Evolutionary conservation across 129 eudicot genomes (phyloP).

Genomic region (Artemisia annua): DNA sequence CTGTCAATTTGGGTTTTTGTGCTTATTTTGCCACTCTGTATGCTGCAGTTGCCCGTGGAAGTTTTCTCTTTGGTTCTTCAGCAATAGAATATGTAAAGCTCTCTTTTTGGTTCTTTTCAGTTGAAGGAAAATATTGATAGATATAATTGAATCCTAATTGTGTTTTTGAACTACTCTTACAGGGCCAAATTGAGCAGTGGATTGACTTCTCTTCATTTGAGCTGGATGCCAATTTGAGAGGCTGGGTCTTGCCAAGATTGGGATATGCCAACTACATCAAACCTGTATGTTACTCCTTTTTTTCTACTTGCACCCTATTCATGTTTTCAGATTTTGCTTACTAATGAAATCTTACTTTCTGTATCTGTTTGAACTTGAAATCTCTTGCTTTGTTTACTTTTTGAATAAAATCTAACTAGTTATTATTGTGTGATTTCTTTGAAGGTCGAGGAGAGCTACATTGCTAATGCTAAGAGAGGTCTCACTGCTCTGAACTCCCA

Average conservation of each 20-base stretch:
- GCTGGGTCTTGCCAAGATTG: constrained; percentile 49
- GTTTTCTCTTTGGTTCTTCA: constrained; percentile 68
- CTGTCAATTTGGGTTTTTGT: not conserved
- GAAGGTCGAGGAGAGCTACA: constrained; percentile 82
- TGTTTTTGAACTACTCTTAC: not conserved
- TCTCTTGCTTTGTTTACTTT: not conserved
- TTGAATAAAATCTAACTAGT: not conserved
- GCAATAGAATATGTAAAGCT: constrained; percentile 65
- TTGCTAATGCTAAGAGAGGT: constrained; percentile 62
- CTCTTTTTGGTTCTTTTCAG: not conserved
- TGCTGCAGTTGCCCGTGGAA: constrained; percentile 64
- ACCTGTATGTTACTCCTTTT: constrained; percentile 25
- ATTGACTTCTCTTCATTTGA: constrained; percentile 58
- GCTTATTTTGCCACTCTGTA: constrained; percentile 10
- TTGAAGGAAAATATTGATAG: not conserved
- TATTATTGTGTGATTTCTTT: not conserved
- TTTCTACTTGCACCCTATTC: not conserved
- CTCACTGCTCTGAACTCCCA: constrained; percentile 65
- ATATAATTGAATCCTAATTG: not conserved
- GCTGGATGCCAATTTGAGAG: constrained; percentile 41
- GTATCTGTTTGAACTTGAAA: too few species aligned
- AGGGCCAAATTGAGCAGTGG: constrained; percentile 83
- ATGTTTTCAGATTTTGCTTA: not conserved
- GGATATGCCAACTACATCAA: constrained; percentile 33
- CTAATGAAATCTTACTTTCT: not conserved